Evolutionary conservation across 805 yeast species (phyloP), one percentile per base, ranked within the genome.

Genomic region (Pichia pseudocactophila): DNA sequence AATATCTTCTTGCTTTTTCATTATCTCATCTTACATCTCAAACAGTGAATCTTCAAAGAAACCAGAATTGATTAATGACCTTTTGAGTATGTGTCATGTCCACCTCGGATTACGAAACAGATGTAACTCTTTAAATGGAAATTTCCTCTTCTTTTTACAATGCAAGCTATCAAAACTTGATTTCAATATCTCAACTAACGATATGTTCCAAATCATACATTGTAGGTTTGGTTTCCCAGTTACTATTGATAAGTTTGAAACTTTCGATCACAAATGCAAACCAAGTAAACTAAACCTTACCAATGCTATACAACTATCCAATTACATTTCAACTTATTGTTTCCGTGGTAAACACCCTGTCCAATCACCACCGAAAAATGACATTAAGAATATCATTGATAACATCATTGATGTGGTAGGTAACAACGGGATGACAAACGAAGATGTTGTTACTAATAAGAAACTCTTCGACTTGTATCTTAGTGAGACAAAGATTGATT

Each of bases 181-280:
- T 7, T 57, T 62, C 57, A 40, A 46, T 17, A 70, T 69, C 4
- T 70, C 82, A 2, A 89, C 82, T 36, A 67, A 69, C 8, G 92
- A 87, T 36, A 58, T 90, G 37, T 70, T 86, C 8, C 97, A 90
- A 54, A 70, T 86, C 28, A 61, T 92, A 18, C 70, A 78, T 48
- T 92, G 98, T 57, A 71, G 83, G 9, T 87, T 81, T 52, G 94
- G 87, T 36, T 69, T 85, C 39, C 62, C 66, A 2, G 64, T 88
- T 3, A 65, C 79, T 1, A 66, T 76, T 10, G 86, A 80, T 12
- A 67, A 68, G 15, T 78, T 76, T 47, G 67, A 68, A 2, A 86
- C 92, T 0, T 71, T 67, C 33, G 82, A 86, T 47, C 97, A 90
- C 54, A 69, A 64, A 3, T 67, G 81, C 0, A 58, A 58, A 5